Percentiles rank a stretch among this genome's conserved stretches.
phyloP scores from a whole-genome alignment of 176 grass and related monocot genomes.

The Tillandsia fasciculata region DNA sequence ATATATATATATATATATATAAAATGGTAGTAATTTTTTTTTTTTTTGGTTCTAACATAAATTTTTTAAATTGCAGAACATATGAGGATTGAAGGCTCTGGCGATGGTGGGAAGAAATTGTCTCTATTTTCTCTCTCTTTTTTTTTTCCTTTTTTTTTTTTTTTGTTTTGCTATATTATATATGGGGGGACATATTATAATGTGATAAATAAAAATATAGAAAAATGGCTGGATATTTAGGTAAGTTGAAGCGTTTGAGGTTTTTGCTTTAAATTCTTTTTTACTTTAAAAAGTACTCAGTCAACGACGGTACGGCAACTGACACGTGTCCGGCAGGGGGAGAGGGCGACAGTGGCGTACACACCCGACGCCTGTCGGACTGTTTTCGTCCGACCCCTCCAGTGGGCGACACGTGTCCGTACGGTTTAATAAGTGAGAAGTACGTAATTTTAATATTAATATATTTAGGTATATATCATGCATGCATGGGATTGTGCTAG shows the following conservation, averaged over 20 bases:
- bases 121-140: too few species aligned
- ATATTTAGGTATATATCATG: not conserved
- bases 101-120: too few species aligned
- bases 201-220: too few species aligned
- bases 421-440: not conserved
- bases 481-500: not conserved
- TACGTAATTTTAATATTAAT: not conserved
- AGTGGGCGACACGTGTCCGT: not conserved
- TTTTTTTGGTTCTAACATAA: too few species aligned
- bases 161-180: too few species aligned
- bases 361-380: not conserved
- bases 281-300: not conserved
- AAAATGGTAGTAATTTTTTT: too few species aligned
- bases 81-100: too few species aligned
- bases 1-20: too few species aligned
- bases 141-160: not conserved
- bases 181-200: too few species aligned
- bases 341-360: not conserved
- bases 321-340: constrained; percentile 4
- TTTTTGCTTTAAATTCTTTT: not conserved
- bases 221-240: too few species aligned
- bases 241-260: too few species aligned
- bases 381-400: not conserved
- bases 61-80: too few species aligned
- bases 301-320: constrained; percentile 3